These are phyloP conservation scores for Leptomonas pyrrhocoris DNA, from an alignment of 208 protist genomes.

Conservation along the genomic window DNA sequence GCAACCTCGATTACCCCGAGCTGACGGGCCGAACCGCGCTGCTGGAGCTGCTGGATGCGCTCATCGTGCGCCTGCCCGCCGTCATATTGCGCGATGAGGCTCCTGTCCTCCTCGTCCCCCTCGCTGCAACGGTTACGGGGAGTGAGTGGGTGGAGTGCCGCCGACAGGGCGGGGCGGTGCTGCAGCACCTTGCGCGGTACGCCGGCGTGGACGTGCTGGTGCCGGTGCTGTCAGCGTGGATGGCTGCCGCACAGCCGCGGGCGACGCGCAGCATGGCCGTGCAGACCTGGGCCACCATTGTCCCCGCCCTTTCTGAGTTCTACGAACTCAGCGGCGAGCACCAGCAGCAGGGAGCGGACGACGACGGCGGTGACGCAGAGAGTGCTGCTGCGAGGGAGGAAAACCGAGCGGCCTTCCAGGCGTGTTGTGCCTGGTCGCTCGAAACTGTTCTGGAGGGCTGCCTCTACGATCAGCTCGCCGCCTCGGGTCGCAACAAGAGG, in stretches of 20 bases:
- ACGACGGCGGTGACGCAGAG: slow-evolving; percentile 20
- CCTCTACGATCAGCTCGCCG: slow-evolving; percentile 61
- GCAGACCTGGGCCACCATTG: slow-evolving; percentile 76
- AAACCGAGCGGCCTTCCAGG: slow-evolving; percentile 43
- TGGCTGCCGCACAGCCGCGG: slow-evolving; percentile 46
- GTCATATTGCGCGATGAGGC: slow-evolving; percentile 83
- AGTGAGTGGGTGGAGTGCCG: slow-evolving; percentile 70
- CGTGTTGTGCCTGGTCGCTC: slow-evolving; percentile 73
- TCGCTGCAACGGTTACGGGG: slow-evolving; percentile 63
- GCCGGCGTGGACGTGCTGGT: slow-evolving; percentile 81
- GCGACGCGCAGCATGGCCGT: slow-evolving; percentile 60
- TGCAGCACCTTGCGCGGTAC: slow-evolving; percentile 63
- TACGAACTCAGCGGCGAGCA: slow-evolving; percentile 23
- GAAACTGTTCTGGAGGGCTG: slow-evolving; percentile 58
- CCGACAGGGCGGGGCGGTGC: slow-evolving; percentile 54
- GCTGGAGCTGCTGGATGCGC: slow-evolving; percentile 77
- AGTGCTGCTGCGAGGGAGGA: slow-evolving; percentile 22
- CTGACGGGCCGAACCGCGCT: slow-evolving; percentile 76
- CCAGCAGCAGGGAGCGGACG: slow-evolving; percentile 3
- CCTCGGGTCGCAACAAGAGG: slow-evolving; percentile 31
- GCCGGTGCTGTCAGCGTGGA: slow-evolving; percentile 70
- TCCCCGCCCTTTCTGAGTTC: slow-evolving; percentile 45
- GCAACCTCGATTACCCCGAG: slow-evolving; percentile 89
- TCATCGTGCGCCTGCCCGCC: slow-evolving; percentile 73
- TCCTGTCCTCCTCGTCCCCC: slow-evolving; percentile 71